Percentiles rank a stretch among this genome's conserved stretches.
These are phyloP conservation scores for Prunus yedoensis DNA, from an alignment of 331 rosid genomes.

Conservation along the genomic window DNA sequence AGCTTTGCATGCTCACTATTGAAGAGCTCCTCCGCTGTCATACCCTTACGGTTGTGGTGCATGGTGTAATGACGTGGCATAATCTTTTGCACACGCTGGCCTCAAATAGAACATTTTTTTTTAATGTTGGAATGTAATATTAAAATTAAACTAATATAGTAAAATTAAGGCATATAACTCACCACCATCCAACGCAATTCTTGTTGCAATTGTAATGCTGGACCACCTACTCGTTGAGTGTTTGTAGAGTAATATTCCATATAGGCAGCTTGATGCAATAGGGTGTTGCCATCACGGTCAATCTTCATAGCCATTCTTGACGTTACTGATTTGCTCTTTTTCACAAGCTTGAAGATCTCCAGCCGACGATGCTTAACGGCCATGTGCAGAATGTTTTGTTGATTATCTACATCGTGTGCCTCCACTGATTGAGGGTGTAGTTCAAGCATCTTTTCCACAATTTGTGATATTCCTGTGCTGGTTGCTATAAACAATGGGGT, in stretches of 20 bases:
- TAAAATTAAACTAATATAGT: too few species aligned
- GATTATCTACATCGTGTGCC: conserved; percentile 2
- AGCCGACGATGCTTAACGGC: conserved; percentile 25
- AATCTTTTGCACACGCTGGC: background rate
- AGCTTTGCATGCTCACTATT: background rate
- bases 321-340: background rate
- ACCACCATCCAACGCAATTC: conserved; percentile 28
- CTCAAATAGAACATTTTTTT: background rate
- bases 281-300: background rate
- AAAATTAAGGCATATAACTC: background rate
- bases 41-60: background rate
- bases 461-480: conserved; percentile 18
- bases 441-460: conserved; percentile 11
- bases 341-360: conserved; percentile 22
- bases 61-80: background rate
- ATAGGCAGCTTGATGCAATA: conserved; percentile 12
- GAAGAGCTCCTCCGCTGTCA: conserved; percentile 3
- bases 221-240: background rate
- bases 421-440: conserved; percentile 24
- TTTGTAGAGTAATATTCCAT: background rate
- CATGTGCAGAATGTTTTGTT: conserved; percentile 31
- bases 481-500: conserved; percentile 12
- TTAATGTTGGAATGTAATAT: too few species aligned
- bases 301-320: background rate
- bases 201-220: conserved; percentile 20